Base-by-base conservation (phyloP, 768 basidiomycete genomes). In the Boletus patriciae region DNA sequence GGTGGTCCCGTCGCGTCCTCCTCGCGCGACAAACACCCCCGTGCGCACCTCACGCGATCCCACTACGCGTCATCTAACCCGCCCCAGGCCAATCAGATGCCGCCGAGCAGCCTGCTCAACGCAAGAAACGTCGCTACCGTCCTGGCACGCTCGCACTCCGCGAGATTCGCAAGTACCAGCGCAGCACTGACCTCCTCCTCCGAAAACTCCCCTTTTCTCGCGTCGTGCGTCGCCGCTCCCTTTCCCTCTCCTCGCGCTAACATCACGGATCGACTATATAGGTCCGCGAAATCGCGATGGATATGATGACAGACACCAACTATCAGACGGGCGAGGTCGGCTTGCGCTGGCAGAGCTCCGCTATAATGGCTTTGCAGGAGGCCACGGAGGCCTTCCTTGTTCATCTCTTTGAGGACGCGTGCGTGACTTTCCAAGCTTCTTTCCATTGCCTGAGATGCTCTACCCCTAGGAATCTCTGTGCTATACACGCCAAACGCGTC, bases 351-450 rank as follows among this genome's bases (percentile, higher is more conserved):
- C 97, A 99, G 72, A 92, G 86, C 60, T 92, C 94, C 6, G 97
- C 97, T 6, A 80, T 99, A 54, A 69, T 94, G 66, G 97, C 97
- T 2, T 73, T 99, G 59, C 97, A 99, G 67, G 97, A 99, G 73
- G 97, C 97, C 13, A 93, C 94, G 23, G 94, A 97, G 72, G 93
- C 94, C 15, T 97, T 84, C 66, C 78, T 98, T 18, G 92, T 99
- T 19, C 95, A 98, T 75, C 75, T 98, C 43, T 98, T 99, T 61
- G 97, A 99, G 74, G 97, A 99, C 74, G 94, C 96, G 92, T 98
- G 73, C 78, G 94, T 91, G 27, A 9, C 43, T 33, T 50, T 46
- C 19, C 31, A 15, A 23, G 25, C 25, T 25, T 42, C 2, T 10
- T 21, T 31, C 18, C n/a, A 8, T 25, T 23, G 2, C 5, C 44